phyloP scores from a whole-genome alignment of 768 basidiomycete genomes.

The Lyophyllum atratum region DNA sequence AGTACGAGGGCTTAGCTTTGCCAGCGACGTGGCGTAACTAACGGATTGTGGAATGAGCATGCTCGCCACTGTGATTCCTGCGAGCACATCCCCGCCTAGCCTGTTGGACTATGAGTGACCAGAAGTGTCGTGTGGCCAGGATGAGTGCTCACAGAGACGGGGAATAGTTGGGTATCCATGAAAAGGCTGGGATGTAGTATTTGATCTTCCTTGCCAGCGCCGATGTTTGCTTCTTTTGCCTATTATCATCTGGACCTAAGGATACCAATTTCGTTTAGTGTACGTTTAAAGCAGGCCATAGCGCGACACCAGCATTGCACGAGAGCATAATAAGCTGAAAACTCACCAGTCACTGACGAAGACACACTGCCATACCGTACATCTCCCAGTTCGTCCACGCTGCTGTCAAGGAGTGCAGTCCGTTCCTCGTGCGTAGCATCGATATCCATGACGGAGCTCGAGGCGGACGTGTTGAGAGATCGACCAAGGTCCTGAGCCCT shows the following conservation, averaged over 20 bases:
- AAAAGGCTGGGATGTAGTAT: slow-evolving; percentile 77
- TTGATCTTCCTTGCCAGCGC: slow-evolving; percentile 50
- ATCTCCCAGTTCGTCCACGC: slow-evolving; percentile 17
- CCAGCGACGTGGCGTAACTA: slow-evolving; percentile 88
- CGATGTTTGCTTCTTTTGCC: slow-evolving; percentile 23
- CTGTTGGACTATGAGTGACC: slow-evolving; percentile 20
- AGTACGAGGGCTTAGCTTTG: slow-evolving; percentile 80
- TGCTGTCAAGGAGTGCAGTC: slow-evolving; percentile 34
- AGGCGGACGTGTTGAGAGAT: slow-evolving; percentile 8
- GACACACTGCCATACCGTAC: slow-evolving; percentile 28
- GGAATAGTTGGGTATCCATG: slow-evolving; percentile 82
- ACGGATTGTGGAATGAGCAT: slow-evolving; percentile 88
- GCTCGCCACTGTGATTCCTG: slow-evolving; percentile 83
- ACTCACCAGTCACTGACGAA: slow-evolving; percentile 24
- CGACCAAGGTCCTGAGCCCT: slow-evolving; percentile 3
- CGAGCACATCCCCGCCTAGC: slow-evolving; percentile 64
- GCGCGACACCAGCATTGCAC: no score
- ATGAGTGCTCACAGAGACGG: slow-evolving; percentile 53
- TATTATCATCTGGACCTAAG: background rate
- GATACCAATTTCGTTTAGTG: no score
- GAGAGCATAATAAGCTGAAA: background rate
- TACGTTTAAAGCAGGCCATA: no score
- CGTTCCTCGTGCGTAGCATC: slow-evolving; percentile 28
- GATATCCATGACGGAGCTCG: slow-evolving; percentile 21
- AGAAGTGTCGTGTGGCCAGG: background rate